Evolutionary conservation across 768 basidiomycete genomes (phyloP).

Genomic region (Boletus subcaerulescens): DNA sequence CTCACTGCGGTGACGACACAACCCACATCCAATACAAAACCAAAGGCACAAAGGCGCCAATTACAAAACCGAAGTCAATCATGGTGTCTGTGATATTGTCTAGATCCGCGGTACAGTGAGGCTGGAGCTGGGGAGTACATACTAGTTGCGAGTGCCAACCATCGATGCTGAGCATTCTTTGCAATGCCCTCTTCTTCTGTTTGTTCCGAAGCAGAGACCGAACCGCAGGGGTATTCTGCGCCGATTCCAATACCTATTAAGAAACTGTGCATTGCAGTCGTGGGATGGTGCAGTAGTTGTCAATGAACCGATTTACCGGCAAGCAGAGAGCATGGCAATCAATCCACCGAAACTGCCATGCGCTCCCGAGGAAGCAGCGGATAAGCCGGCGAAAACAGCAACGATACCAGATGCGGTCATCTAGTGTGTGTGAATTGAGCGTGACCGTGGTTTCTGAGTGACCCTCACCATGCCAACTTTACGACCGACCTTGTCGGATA

Average conservation of each 20-base stretch:
- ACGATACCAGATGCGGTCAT: slow-evolving; percentile 84
- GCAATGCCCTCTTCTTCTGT: slow-evolving; percentile 78
- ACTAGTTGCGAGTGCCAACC: slow-evolving; percentile 91
- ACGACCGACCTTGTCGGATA: slow-evolving; percentile 83
- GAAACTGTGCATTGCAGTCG: slow-evolving; percentile 48
- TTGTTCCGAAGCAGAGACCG: slow-evolving; percentile 85
- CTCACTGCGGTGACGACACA: neutral
- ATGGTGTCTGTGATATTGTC: slow-evolving; percentile 53
- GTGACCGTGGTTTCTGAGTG: neutral
- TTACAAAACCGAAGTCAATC: slow-evolving; percentile 84
- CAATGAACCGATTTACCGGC: slow-evolving; percentile 47
- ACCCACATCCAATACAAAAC: slow-evolving; percentile 87
- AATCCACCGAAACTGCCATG: slow-evolving; percentile 66
- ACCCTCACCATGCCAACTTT: slow-evolving; percentile 80
- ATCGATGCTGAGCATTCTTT: slow-evolving; percentile 79
- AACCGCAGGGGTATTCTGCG: slow-evolving; percentile 88
- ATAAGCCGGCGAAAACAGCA: slow-evolving; percentile 77
- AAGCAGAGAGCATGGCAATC: slow-evolving; percentile 74
- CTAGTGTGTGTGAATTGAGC: slow-evolving; percentile 36
- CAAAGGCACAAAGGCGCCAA: slow-evolving; percentile 77
- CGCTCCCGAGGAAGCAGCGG: slow-evolving; percentile 80
- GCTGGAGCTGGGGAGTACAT: slow-evolving; percentile 21
- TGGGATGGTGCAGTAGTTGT: neutral
- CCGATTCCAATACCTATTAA: slow-evolving; percentile 86
- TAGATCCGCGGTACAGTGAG: neutral